Conservation (phyloP, 1,284 basidiomycete genomes). For the Cutaneotrichosporon dermatis region DNA sequence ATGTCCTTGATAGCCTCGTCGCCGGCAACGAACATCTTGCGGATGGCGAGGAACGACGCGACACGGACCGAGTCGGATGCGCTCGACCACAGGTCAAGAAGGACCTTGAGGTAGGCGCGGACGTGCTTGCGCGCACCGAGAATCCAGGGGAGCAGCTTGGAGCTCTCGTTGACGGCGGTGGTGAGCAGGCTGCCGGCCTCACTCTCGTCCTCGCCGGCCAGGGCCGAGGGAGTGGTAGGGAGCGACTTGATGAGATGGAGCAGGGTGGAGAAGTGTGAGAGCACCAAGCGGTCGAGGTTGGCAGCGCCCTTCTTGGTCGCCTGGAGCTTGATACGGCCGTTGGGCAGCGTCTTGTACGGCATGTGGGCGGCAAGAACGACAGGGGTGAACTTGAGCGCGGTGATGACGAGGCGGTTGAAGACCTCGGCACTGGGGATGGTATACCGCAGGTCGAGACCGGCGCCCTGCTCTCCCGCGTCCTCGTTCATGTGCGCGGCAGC, state of each 20-base stretch:
- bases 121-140: conserved; percentile 75
- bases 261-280: conserved; percentile 83
- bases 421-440: conserved; percentile 75
- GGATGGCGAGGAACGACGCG: conserved; percentile 79
- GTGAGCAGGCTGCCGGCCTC: conserved; percentile 54
- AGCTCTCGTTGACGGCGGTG: conserved; percentile 72
- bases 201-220: conserved; percentile 32
- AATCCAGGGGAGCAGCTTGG: conserved; percentile 81
- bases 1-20: conserved; percentile 80
- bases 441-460: conserved; percentile 59
- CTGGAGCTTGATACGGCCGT: conserved; percentile 65
- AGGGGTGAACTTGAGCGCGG: conserved; percentile 84
- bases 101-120: conserved; percentile 78
- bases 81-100: conserved; percentile 76
- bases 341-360: conserved; percentile 75
- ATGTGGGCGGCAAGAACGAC: conserved; percentile 81
- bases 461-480: conserved; percentile 54
- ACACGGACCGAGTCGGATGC: conserved; percentile 79
- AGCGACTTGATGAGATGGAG: conserved; percentile 73
- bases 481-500: conserved; percentile 85
- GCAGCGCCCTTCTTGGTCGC: conserved; percentile 52
- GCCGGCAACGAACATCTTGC: conserved; percentile 70
- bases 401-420: conserved; percentile 87
- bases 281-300: conserved; percentile 78
- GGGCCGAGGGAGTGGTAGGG: conserved; percentile 54